Evolutionary conservation across 345 rosid species (phyloP).

Genomic region (Sonneratia caseolaris): DNA sequence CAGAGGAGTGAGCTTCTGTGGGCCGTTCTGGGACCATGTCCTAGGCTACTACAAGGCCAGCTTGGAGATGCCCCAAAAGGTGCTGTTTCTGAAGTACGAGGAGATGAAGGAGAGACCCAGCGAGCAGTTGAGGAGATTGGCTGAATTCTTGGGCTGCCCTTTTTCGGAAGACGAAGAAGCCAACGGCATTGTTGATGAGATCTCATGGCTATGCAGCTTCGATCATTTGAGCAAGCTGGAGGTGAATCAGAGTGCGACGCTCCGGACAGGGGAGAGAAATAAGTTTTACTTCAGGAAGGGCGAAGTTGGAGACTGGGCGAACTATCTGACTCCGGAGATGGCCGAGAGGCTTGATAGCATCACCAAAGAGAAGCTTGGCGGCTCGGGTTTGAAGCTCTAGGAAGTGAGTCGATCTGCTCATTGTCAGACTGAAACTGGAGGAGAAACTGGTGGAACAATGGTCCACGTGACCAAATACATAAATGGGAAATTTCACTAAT

Average conservation of each 20-base stretch:
- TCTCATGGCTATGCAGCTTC: slow-evolving; percentile 27
- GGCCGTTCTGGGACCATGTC: slow-evolving; percentile 31
- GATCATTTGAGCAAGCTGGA: slow-evolving; percentile 17
- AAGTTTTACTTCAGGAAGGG: slow-evolving; percentile 20
- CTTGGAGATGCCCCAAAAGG: slow-evolving; percentile 16
- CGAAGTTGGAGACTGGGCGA: slow-evolving; percentile 12
- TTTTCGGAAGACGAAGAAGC: slow-evolving; percentile 14
- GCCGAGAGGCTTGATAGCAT: slow-evolving; percentile 7
- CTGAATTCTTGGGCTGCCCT: slow-evolving; percentile 31
- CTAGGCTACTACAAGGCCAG: slow-evolving; percentile 29
- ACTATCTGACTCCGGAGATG: slow-evolving; percentile 11
- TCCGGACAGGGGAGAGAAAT: slow-evolving; percentile 12
- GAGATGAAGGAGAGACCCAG: slow-evolving; percentile 20
- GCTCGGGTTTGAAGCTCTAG: slow-evolving; percentile 7
- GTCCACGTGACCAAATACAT: no score
- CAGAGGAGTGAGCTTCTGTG: slow-evolving; percentile 17
- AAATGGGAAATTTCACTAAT: no score
- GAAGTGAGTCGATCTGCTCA: no score
- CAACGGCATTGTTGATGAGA: slow-evolving; percentile 10
- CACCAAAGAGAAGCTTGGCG: slow-evolving; percentile 6
- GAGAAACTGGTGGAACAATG: no score
- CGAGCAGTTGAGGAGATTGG: slow-evolving; percentile 17
- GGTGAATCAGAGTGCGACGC: slow-evolving; percentile 23
- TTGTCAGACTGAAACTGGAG: no score
- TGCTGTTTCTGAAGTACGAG: slow-evolving; percentile 29